Base-by-base conservation (phyloP, 805 yeast genomes). In the Kazachstania kunashirensis region DNA sequence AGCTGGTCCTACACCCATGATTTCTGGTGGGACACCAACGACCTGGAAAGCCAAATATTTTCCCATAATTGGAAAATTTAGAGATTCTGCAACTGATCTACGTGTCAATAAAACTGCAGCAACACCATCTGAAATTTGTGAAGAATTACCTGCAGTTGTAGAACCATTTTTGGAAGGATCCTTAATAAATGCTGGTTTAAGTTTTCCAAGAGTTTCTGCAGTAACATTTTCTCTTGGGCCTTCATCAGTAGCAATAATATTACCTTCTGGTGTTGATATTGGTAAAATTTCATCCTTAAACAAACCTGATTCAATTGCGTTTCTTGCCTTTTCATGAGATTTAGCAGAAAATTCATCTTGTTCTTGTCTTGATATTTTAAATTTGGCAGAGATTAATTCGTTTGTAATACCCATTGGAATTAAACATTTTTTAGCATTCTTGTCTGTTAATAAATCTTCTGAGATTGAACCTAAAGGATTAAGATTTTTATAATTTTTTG, bases 1-100 rank as follows among this genome's bases (percentile, higher is more conserved):
- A 19, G 95, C 96, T 40, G 98, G 98, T 30, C 97, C 98, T 51
- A 89, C 77, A 41, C 97, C 98, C 98, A 89, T 89, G 43, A 88
- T 75, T 63, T 85, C 94, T 16, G 96, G 96, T 38, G 96, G 95
- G 31, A 88, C 96, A 50, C 98, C 98, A 39, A 82, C 89, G 28
- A 78, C 67, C 48, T 80, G 73, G 53, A 84, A 78, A 49, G 78
- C 80, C 44, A 86, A 76, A 50, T 75, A 89, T 66, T 83, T 84
- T 44, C 79, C 98, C 40, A 80, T 52, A 42, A 85, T 76, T 38
- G 82, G 79, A 49, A 82, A 70, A 27, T 80, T 79, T 40, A 78
- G 63, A 49, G 71, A 64, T 59, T 81, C 77, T 16, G 98, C 98
- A 40, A 81, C 68, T 14, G 85, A 80, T 61, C 97, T 75, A 58